A percentile compares a stretch with the other conserved stretches of the same genome.
These are phyloP conservation scores for Irpex lacteus DNA, from an alignment of 1,284 basidiomycete species.

Conservation along the genomic window DNA sequence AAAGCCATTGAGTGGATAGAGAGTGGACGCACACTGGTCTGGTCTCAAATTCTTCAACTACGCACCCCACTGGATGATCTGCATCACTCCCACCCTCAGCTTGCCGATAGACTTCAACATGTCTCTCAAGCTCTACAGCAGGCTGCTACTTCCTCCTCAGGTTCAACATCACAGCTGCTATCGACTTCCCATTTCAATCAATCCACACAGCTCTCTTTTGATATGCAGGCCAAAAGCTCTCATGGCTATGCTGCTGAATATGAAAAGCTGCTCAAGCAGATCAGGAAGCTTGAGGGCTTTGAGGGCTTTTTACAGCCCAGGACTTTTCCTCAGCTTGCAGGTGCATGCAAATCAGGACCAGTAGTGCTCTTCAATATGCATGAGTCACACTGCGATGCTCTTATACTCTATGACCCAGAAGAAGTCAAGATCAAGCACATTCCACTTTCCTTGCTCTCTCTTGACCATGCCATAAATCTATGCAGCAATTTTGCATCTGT, in stretches of 20 bases:
- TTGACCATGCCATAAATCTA: neutral
- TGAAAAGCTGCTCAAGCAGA: neutral
- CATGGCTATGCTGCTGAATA: neutral
- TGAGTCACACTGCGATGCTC: neutral
- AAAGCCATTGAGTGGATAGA: neutral
- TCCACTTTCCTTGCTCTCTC: neutral
- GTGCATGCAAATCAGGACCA: neutral
- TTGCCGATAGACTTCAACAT: neutral
- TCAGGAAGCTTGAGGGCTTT: neutral
- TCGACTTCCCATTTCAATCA: neutral
- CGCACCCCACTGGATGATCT: neutral
- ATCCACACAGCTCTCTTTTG: neutral
- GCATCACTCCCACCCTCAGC: neutral
- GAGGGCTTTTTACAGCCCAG: neutral
- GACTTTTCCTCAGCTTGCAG: neutral
- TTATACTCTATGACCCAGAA: neutral
- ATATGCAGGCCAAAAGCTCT: neutral
- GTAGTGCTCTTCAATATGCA: neutral
- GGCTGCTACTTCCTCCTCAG: neutral
- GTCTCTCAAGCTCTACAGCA: neutral
- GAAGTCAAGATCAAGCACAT: neutral
- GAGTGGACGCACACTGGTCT: neutral
- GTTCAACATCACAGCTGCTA: too few species aligned
- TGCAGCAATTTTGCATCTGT: neutral
- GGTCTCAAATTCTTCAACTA: neutral